Base-by-base conservation (phyloP, 768 basidiomycete genomes). In the Rhodocollybia butyracea region DNA sequence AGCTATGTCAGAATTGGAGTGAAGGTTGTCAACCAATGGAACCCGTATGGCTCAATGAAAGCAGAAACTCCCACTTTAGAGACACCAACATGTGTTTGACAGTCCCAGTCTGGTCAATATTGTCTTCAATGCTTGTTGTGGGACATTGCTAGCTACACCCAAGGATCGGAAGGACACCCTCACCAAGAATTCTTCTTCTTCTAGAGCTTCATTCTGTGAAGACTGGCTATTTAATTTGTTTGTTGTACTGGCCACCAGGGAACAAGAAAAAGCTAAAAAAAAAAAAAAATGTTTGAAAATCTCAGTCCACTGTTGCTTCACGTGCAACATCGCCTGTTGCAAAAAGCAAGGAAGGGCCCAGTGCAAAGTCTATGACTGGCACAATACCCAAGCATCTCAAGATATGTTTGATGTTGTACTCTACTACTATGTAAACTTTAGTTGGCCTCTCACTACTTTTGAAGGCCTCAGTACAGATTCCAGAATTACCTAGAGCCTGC, bases 21-120 rank as follows among this genome's bases (percentile, higher is more conserved):
- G 8, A 7, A 2, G 67, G 63, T 68, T 62, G 53, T 63, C 60
- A 53, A 59, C 34, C 24, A 5, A 46, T 58, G 46, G 55, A 46
- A 55, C n/a, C 54, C 60, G 62, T 66, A 59, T 43, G 61, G 61
- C 30, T 60, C 66, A 63, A 47, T 60, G 64, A 42, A 66, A 62
- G 42, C 62, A 59, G 8, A 60, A 19, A 70, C 76, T n/a, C 73
- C 77, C 17, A 69, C 70, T 51, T 57, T 73, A 38, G 63, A 64
- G 7, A 63, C 70, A 13, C 62, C 72, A 17, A 65, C 67, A 38
- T 69, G 73, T 83, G 10, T 93, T 94, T 64, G 84, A 94, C 59
- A 79, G 78, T 22, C 91, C 91, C 32, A 97, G 94, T 69, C 96
- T 95, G 21, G 96, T 98, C 61, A 96, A 98, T 63, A 71, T 91